These are phyloP conservation scores for Amphibolis antarctica DNA, from an alignment of 106 monocot genomes.

Conservation along the genomic window DNA sequence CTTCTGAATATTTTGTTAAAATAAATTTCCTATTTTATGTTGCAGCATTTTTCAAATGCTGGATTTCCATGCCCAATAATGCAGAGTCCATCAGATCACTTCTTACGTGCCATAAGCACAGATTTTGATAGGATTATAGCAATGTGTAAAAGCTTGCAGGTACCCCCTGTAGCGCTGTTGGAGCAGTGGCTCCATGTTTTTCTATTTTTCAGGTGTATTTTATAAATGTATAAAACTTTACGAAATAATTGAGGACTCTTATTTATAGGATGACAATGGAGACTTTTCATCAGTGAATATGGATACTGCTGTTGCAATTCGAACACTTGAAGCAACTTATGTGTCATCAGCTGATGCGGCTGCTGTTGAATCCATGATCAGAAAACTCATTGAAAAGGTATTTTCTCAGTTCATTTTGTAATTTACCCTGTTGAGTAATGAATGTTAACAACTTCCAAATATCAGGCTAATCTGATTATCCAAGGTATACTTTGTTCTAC, in stretches of 20 bases:
- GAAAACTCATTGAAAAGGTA: constrained; percentile 79
- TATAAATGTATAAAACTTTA: neutral
- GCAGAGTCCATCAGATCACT: constrained; percentile 99
- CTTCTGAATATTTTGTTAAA: no score
- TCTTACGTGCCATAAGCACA: constrained; percentile 89
- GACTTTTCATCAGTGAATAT: constrained; percentile 97
- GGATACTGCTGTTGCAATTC: constrained; percentile 98
- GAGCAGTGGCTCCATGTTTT: constrained; percentile 10
- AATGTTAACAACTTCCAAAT: neutral
- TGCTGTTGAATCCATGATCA: constrained; percentile 70
- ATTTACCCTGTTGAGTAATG: neutral
- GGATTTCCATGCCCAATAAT: constrained; percentile 98
- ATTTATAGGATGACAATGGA: constrained; percentile 78
- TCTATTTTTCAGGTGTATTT: neutral
- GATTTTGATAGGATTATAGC: constrained; percentile 99
- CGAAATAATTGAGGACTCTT: neutral
- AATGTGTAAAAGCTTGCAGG: constrained; percentile 95
- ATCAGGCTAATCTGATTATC: neutral
- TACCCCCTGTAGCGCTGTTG: constrained; percentile 16
- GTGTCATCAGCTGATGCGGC: constrained; percentile 66
- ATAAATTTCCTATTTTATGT: neutral
- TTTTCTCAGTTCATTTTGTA: neutral
- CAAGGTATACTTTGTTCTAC: neutral
- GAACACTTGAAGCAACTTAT: constrained; percentile 95
- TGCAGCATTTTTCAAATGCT: constrained; percentile 97